Conservation (phyloP, 495 filamentous ascomycete species). For the Aspergillus avenaceus region DNA sequence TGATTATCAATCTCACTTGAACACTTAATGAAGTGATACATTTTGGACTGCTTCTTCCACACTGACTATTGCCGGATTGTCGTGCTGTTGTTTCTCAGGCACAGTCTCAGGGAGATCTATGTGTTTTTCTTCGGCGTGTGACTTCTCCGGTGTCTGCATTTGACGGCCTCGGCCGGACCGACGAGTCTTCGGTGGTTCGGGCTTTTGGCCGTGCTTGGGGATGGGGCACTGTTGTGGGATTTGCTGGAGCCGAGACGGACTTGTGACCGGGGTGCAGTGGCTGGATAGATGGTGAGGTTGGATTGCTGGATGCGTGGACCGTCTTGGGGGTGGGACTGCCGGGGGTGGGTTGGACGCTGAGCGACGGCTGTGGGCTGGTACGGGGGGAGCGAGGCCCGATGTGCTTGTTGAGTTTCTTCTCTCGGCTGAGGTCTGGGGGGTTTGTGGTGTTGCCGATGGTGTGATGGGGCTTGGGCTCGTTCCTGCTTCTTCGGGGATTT, state of each 20-base stretch:
- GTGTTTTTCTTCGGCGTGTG: slow-evolving; percentile 2
- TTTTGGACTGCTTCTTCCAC: slow-evolving; percentile 41
- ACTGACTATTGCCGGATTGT: slow-evolving; percentile 22
- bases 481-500: slow-evolving; percentile 27
- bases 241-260: slow-evolving; percentile 10
- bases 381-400: slow-evolving; percentile 21
- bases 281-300: slow-evolving; percentile 23
- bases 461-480: slow-evolving; percentile 18
- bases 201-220: slow-evolving; percentile 29
- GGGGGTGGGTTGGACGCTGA: slow-evolving; percentile 39
- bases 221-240: not conserved
- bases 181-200: slow-evolving; percentile 36
- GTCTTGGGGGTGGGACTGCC: slow-evolving; percentile 37
- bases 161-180: slow-evolving; percentile 34
- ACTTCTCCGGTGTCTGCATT: slow-evolving; percentile 14
- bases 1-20: too few species aligned
- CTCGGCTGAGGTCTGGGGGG: slow-evolving; percentile 5
- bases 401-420: slow-evolving; percentile 27
- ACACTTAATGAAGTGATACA: slow-evolving; percentile 20
- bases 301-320: slow-evolving; percentile 21
- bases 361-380: slow-evolving; percentile 23
- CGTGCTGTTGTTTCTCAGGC: slow-evolving; percentile 15
- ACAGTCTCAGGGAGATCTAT: slow-evolving; percentile 2
- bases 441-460: slow-evolving; percentile 7
- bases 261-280: slow-evolving; percentile 17